Evolutionary conservation across 192 early-diverging fungal species (phyloP).

Genomic region (Fimicolochytrium jonesii): DNA sequence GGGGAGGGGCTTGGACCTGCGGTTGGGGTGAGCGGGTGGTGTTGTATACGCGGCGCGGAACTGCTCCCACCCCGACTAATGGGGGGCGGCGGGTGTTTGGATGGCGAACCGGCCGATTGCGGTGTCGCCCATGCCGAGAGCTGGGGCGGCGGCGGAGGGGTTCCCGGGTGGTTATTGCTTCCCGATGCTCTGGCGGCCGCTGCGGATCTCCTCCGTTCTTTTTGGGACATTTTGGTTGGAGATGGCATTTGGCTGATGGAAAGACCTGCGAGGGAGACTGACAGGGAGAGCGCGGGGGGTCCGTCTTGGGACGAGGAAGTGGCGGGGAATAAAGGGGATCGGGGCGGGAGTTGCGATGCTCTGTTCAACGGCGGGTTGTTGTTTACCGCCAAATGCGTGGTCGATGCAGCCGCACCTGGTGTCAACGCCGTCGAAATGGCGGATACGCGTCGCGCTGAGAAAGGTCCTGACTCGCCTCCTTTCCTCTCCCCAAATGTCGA

Average conservation of each 20-base stretch:
- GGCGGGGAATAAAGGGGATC: not conserved
- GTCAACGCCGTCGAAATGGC: no score
- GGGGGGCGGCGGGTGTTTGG: not conserved
- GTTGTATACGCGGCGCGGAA: not conserved
- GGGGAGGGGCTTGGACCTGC: no score
- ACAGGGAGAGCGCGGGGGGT: not conserved
- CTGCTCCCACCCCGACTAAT: not conserved
- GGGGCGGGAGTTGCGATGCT: not conserved
- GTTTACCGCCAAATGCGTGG: not conserved
- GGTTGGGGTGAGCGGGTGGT: not conserved
- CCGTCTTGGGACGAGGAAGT: not conserved
- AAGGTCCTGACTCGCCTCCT: no score
- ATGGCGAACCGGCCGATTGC: not conserved
- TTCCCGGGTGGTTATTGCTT: not conserved
- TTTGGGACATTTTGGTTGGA: conserved; percentile 23
- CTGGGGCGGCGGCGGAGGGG: not conserved
- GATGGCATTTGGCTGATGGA: not conserved
- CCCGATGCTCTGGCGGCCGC: not conserved
- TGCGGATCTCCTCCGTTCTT: conserved; percentile 14
- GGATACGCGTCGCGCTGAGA: no score
- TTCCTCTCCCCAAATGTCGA: no score
- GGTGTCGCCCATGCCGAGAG: not conserved
- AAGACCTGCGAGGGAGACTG: not conserved
- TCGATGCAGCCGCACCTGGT: no score
- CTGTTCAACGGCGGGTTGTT: conserved; percentile 1